Percentiles rank a stretch among this genome's conserved stretches.
Evolutionary conservation across 352 stramenopile species (phyloP).

Genomic region (Phytophthora vignae): DNA sequence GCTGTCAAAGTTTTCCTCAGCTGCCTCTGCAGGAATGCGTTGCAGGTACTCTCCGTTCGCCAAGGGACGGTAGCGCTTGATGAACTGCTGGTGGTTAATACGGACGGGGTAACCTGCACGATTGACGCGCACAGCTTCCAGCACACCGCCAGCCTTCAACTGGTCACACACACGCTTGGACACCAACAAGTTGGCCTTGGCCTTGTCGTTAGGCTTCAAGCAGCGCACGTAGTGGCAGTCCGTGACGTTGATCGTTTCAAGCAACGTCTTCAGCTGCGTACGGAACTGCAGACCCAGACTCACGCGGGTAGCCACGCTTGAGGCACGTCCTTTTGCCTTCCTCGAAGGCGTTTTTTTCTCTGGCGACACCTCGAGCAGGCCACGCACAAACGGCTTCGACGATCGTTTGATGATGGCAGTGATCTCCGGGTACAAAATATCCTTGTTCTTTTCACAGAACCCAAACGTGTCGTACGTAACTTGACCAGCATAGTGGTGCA

Average conservation of each 20-base stretch:
- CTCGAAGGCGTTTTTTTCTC: conserved; percentile 33
- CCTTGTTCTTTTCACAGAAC: conserved; percentile 98
- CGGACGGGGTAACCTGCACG: conserved; percentile 98
- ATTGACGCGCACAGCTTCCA: conserved; percentile 98
- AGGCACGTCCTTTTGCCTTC: conserved; percentile 44
- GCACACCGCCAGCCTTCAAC: conserved; percentile 97
- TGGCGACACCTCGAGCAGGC: conserved; percentile 51
- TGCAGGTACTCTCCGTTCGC: conserved; percentile 71
- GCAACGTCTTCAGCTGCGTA: conserved; percentile 91
- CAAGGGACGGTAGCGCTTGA: conserved; percentile 90
- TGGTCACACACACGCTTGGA: conserved; percentile 96
- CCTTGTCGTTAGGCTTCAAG: conserved; percentile 98
- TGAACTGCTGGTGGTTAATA: conserved; percentile 94
- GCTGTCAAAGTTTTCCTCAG: conserved; percentile 58
- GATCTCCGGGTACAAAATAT: conserved; percentile 90
- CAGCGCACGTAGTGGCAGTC: conserved; percentile 98
- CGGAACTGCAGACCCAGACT: conserved; percentile 93
- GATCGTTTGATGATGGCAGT: conserved; percentile 78
- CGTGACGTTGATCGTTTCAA: conserved; percentile 95
- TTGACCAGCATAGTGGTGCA: conserved; percentile 93
- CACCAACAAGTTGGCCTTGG: conserved; percentile 85
- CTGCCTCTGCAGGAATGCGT: conserved; percentile 63
- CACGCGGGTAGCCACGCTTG: conserved; percentile 52
- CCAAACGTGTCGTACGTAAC: conserved; percentile 95
- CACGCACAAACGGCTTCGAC: conserved; percentile 75